Evolutionary conservation across 2,329 filamentous ascomycete genomes (phyloP).

Genomic region (Diaporthe capsici): DNA sequence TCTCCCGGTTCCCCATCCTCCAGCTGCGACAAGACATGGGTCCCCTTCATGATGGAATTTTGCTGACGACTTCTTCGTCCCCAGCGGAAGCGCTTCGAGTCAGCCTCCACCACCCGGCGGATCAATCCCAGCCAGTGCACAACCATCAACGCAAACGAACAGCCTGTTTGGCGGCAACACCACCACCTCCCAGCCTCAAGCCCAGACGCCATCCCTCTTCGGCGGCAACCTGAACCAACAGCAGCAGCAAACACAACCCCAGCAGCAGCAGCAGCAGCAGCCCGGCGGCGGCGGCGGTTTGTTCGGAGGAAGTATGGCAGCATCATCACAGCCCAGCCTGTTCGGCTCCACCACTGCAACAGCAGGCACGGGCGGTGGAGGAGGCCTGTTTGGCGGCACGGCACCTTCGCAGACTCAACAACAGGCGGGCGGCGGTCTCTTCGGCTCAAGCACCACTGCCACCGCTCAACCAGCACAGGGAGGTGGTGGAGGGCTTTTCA

Average conservation of each 20-base stretch:
- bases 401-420: slow-evolving; percentile 42
- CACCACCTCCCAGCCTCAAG: slow-evolving; percentile 34
- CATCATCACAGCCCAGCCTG: slow-evolving; percentile 43
- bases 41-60: slow-evolving; percentile 35
- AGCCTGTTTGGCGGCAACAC: slow-evolving; percentile 53
- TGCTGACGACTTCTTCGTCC: slow-evolving; percentile 13
- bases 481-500: slow-evolving; percentile 44
- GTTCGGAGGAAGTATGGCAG: slow-evolving; percentile 49
- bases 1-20: slow-evolving; percentile 37
- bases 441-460: slow-evolving; percentile 47
- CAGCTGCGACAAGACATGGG: slow-evolving; percentile 37
- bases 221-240: slow-evolving; percentile 48
- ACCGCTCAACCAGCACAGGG: slow-evolving; percentile 44
- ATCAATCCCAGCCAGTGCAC: slow-evolving; percentile 40
- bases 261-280: slow-evolving; percentile 46
- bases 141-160: slow-evolving; percentile 49
- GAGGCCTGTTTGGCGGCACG: slow-evolving; percentile 38
- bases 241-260: slow-evolving; percentile 45
- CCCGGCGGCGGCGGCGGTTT: slow-evolving; percentile 43
- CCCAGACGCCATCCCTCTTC: slow-evolving; percentile 48
- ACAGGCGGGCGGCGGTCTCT: slow-evolving; percentile 50
- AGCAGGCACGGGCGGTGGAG: slow-evolving; percentile 33
- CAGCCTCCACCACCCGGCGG: slow-evolving; percentile 52
- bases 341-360: slow-evolving; percentile 44
- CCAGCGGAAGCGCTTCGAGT: slow-evolving; percentile 47